These are phyloP conservation scores for Nemania sp. DNA, from an alignment of 2,329 filamentous ascomycete species.

Conservation along the genomic window DNA sequence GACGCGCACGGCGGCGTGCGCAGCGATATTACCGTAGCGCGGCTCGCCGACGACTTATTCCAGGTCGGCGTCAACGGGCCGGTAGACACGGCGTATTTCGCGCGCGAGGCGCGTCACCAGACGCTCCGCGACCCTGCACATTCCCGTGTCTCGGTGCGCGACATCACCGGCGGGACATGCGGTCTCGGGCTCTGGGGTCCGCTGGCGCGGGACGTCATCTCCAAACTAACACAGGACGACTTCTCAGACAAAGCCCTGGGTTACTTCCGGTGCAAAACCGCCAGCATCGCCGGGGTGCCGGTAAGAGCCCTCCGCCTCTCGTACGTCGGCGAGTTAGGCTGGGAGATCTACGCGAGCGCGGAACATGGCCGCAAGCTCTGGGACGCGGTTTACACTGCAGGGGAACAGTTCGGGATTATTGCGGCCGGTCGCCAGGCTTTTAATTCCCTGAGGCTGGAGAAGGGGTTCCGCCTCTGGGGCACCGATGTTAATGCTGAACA, in stretches of 20 bases:
- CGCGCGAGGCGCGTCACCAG: slow-evolving; percentile 23
- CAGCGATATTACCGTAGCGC: slow-evolving; percentile 24
- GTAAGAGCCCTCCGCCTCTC: slow-evolving; percentile 21
- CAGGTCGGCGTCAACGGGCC: slow-evolving; percentile 27
- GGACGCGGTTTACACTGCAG: slow-evolving; percentile 25
- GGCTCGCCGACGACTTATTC: slow-evolving; percentile 20
- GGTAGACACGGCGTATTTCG: slow-evolving; percentile 25
- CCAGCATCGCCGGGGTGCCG: slow-evolving; percentile 24
- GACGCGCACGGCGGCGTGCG: slow-evolving; percentile 22
- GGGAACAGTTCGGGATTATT: slow-evolving; percentile 22
- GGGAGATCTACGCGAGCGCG: slow-evolving; percentile 27
- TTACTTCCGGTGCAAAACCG: slow-evolving; percentile 24
- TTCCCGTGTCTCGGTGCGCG: slow-evolving; percentile 19
- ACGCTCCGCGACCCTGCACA: slow-evolving; percentile 8
- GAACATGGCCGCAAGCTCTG: slow-evolving; percentile 23
- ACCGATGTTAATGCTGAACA: slow-evolving; percentile 26
- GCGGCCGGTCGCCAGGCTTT: slow-evolving; percentile 23
- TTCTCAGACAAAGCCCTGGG: slow-evolving; percentile 25
- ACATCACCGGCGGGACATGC: slow-evolving; percentile 25
- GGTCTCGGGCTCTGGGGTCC: slow-evolving; percentile 26
- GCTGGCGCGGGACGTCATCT: slow-evolving; percentile 18
- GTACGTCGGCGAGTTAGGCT: slow-evolving; percentile 24
- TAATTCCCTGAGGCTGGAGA: slow-evolving; percentile 26
- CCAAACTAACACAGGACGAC: slow-evolving; percentile 14
- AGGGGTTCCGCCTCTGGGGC: slow-evolving; percentile 25